Conservation (phyloP, 305 asterid species). For the Solanum aculeatissimum region DNA sequence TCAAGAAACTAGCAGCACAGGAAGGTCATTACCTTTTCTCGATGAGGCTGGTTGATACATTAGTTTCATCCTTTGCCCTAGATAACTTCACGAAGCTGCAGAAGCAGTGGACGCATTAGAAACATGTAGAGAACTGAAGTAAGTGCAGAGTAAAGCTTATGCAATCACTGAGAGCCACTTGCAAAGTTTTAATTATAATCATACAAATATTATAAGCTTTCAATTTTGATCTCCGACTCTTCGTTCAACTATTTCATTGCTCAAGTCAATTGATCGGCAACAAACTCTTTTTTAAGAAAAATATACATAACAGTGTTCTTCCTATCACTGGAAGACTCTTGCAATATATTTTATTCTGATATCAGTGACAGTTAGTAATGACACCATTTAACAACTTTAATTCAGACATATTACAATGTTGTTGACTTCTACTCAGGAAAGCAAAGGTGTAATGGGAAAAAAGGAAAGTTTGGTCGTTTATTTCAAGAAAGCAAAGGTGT, state of each 20-base stretch:
- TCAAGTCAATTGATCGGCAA: neutral
- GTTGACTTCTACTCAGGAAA: neutral
- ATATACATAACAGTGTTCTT: neutral
- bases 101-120: neutral
- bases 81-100: constrained; percentile 54
- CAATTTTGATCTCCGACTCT: neutral
- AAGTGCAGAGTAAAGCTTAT: neutral
- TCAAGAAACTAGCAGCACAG: neutral
- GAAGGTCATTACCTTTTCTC: constrained; percentile 27
- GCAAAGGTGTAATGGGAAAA: neutral
- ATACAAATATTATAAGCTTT: too few relatives aligned
- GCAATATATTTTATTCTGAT: neutral
- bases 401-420: neutral
- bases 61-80: constrained; percentile 14
- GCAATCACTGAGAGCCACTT: neutral
- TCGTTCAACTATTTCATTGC: neutral
- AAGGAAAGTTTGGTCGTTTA: neutral
- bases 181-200: too few relatives aligned
- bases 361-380: neutral
- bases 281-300: neutral
- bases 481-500: neutral
- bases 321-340: neutral
- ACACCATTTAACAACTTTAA: neutral
- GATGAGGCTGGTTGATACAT: constrained; percentile 16
- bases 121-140: neutral